These are phyloP conservation scores for Botrytis pseudocinerea DNA, from an alignment of 2,329 filamentous ascomycete species.

Conservation along the genomic window DNA sequence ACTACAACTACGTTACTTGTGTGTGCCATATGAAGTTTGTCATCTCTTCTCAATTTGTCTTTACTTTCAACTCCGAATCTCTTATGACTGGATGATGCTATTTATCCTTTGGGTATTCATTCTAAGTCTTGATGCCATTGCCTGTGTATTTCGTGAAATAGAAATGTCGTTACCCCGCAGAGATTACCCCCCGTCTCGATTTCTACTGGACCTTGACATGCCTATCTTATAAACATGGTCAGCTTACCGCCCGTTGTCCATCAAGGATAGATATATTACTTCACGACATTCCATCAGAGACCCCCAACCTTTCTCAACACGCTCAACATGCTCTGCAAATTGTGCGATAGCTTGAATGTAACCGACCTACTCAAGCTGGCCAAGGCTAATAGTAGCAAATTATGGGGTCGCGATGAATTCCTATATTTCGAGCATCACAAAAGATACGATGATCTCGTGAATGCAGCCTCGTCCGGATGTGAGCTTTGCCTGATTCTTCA, in stretches of 20 bases:
- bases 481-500: not conserved
- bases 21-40: too few species aligned
- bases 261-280: not conserved
- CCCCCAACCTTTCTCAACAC: not conserved
- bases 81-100: rapidly evolving
- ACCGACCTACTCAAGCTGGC: not conserved
- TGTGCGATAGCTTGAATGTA: not conserved
- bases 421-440: not conserved
- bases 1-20: too few species aligned
- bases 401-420: rapidly evolving
- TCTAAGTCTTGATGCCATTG: rapidly evolving
- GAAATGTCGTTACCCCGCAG: not conserved
- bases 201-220: not conserved
- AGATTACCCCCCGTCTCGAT: not conserved
- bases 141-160: not conserved
- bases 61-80: not conserved
- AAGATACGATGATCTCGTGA: not conserved
- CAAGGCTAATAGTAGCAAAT: not conserved
- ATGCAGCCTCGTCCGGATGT: not conserved
- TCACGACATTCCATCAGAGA: not conserved
- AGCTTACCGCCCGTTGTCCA: rapidly evolving
- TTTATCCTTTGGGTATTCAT: not conserved
- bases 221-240: not conserved
- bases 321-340: not conserved
- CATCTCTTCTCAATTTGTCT: not conserved